These are phyloP conservation scores for Diplodia scrobiculata DNA, from an alignment of 2,329 filamentous ascomycete species.

Conservation along the genomic window DNA sequence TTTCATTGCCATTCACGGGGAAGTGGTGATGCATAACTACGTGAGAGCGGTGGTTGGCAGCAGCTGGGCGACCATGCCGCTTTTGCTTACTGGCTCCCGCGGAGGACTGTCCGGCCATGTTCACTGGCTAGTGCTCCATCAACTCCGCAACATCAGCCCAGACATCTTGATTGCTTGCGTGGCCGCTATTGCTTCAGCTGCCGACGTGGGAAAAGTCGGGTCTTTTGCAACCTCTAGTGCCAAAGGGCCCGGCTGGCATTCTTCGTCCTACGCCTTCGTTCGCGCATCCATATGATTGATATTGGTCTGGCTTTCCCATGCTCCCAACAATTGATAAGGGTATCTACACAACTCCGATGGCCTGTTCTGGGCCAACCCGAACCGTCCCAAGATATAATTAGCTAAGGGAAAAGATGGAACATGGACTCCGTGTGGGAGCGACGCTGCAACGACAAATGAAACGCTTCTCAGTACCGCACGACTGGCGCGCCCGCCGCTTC, in stretches of 20 bases:
- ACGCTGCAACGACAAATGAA: neutral
- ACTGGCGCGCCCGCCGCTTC: slow-evolving; percentile 38
- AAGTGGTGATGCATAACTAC: neutral
- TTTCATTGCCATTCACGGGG: neutral
- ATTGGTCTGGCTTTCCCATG: neutral
- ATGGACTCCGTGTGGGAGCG: neutral
- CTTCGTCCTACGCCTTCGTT: neutral
- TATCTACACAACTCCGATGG: slow-evolving; percentile 23
- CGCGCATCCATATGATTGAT: neutral
- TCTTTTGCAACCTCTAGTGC: too few species aligned
- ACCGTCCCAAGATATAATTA: neutral
- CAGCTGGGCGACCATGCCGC: slow-evolving; percentile 14
- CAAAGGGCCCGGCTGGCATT: too few species aligned
- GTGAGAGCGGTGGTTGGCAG: neutral
- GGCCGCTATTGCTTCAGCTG: too few species aligned
- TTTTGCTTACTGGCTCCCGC: neutral
- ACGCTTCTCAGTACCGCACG: slow-evolving; percentile 38
- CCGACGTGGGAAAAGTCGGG: too few species aligned
- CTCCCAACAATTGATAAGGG: slow-evolving; percentile 24
- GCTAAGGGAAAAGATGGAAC: neutral
- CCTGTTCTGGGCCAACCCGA: slow-evolving; percentile 1
- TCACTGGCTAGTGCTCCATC: neutral
- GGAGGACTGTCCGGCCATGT: slow-evolving; percentile 2
- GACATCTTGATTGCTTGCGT: too few species aligned
- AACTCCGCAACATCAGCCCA: neutral